A percentile compares a stretch with the other conserved stretches of the same genome.
Evolutionary conservation across 805 yeast genomes (phyloP).

Genomic region (Deakozyma indianensis): DNA sequence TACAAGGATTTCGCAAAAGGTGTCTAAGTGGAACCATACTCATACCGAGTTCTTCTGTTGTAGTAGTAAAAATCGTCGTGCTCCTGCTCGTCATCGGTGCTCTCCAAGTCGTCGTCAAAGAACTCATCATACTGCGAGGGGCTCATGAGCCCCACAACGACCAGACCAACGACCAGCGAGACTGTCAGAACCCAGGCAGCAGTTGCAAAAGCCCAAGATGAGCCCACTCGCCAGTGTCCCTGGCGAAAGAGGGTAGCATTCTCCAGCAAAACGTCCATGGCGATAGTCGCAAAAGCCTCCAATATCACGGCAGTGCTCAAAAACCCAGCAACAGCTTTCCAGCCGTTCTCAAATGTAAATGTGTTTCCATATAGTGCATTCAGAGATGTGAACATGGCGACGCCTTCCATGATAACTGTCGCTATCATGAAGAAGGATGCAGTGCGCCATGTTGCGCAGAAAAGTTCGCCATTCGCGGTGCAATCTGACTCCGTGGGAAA

Average conservation of each 20-base stretch:
- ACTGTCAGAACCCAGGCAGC: background rate
- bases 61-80: background rate
- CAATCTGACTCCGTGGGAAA: background rate
- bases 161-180: background rate
- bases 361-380: background rate
- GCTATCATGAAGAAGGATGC: constrained; percentile 1
- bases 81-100: constrained; percentile 4
- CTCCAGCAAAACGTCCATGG: background rate
- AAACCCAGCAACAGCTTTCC: constrained; percentile 1
- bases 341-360: background rate
- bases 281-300: background rate
- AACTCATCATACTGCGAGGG: constrained; percentile 1
- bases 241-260: background rate
- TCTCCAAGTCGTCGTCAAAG: constrained; percentile 15
- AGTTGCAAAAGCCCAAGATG: background rate
- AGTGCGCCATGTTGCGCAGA: background rate
- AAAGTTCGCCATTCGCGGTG: background rate
- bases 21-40: background rate
- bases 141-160: background rate
- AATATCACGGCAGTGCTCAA: background rate
- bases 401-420: background rate
- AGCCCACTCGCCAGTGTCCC: background rate
- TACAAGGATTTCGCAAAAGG: no score
- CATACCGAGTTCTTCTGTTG: background rate
- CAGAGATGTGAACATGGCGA: background rate